Percentiles rank a stretch among this genome's conserved stretches.
These are phyloP conservation scores for Sarocladiaceae sp. DNA, from an alignment of 2,329 filamentous ascomycete genomes.

Conservation along the genomic window DNA sequence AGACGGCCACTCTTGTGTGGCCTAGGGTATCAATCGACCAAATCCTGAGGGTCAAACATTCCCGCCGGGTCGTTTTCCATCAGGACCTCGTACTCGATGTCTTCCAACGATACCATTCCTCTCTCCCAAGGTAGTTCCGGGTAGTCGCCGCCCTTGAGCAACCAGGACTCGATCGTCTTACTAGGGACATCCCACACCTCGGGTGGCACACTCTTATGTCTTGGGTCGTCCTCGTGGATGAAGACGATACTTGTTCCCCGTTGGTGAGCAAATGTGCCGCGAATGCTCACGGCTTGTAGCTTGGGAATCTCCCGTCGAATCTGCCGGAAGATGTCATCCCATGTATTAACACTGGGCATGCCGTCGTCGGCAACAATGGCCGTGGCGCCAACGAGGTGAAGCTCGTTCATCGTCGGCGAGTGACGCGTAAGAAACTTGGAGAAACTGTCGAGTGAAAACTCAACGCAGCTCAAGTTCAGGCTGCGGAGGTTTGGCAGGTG, in stretches of 20 bases:
- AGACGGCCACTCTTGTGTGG: no score
- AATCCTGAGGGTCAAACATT: background rate
- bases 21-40: conserved; percentile 6
- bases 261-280: background rate
- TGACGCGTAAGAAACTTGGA: conserved; percentile 14
- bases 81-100: conserved; percentile 6
- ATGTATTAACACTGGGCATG: conserved; percentile 5
- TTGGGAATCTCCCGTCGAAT: background rate
- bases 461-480: conserved; percentile 12
- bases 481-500: conserved; percentile 16
- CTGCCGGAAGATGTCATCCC: conserved; percentile 6
- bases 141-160: background rate
- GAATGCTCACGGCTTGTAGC: background rate
- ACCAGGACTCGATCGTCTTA: conserved; percentile 2
- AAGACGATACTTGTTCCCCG: conserved; percentile 3
- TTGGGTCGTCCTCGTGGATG: conserved; percentile 2
- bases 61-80: background rate
- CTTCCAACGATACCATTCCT: background rate
- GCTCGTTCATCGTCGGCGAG: conserved; percentile 12
- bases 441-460: conserved; percentile 15
- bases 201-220: conserved; percentile 1
- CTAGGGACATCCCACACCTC: conserved; percentile 2
- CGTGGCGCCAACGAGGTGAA: conserved; percentile 11
- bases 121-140: conserved; percentile 5
- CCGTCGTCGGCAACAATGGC: conserved; percentile 11